Evolutionary conservation across 176 grass and related monocot genomes (phyloP).

Genomic region (Saccharum officinarum): DNA sequence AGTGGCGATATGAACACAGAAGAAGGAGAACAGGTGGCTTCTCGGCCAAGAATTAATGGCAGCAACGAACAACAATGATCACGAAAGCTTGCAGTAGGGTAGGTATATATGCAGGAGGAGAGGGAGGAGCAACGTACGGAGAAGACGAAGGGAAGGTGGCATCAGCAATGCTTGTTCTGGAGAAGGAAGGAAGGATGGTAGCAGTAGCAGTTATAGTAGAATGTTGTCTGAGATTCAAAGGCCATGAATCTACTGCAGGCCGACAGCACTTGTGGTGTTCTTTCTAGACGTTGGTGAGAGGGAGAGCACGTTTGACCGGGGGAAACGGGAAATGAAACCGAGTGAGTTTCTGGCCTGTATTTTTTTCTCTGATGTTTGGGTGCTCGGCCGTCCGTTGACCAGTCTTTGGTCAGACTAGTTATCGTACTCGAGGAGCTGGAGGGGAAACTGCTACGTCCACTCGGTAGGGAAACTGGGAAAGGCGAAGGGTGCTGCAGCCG

Average conservation of each 20-base stretch:
- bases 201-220: neutral
- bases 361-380: neutral
- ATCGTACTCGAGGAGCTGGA: constrained; percentile 7
- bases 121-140: no score
- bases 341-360: neutral
- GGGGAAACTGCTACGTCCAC: constrained; percentile 11
- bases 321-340: neutral
- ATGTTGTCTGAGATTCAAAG: neutral
- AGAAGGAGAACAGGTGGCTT: neutral
- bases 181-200: neutral
- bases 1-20: neutral
- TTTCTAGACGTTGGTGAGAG: constrained; percentile 9
- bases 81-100: neutral
- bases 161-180: neutral
- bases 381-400: constrained; percentile 30
- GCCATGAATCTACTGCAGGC: neutral
- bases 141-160: neutral
- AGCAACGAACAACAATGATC: neutral
- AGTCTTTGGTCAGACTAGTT: constrained; percentile 55
- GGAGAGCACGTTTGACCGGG: constrained; percentile 50
- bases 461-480: neutral
- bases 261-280: neutral
- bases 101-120: neutral
- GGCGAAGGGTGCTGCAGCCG: neutral
- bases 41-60: neutral